A percentile compares a stretch with the other conserved stretches of the same genome.
Evolutionary conservation across 1,284 basidiomycete genomes (phyloP).

Genomic region (Pyrrhoderma noxium): DNA sequence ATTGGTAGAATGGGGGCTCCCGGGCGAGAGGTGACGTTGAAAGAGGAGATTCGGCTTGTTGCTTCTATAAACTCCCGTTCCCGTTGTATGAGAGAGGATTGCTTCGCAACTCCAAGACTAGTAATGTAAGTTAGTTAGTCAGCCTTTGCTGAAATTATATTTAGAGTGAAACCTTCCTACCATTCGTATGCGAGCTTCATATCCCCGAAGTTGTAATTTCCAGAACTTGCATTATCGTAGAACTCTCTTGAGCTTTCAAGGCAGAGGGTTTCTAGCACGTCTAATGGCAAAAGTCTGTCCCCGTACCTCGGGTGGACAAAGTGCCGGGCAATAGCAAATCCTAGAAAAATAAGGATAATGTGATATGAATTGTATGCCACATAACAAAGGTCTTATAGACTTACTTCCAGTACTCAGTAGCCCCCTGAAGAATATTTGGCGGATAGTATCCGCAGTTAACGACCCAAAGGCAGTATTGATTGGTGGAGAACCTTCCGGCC

Average conservation of each 20-base stretch:
- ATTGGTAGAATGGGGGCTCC: constrained; percentile 79
- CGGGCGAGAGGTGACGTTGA: constrained; percentile 68
- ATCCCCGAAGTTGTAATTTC: constrained; percentile 85
- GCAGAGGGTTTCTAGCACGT: constrained; percentile 69
- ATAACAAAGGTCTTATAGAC: constrained; percentile 30
- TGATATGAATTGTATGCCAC: neutral
- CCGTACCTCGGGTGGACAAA: constrained; percentile 51
- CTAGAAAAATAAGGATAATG: constrained; percentile 35
- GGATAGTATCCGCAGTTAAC: constrained; percentile 62
- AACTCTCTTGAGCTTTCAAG: constrained; percentile 78
- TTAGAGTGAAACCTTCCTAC: constrained; percentile 40
- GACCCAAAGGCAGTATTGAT: constrained; percentile 73
- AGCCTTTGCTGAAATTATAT: neutral
- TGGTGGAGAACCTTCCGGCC: constrained; percentile 48
- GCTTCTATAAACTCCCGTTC: constrained; percentile 94
- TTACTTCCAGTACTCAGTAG: constrained; percentile 79
- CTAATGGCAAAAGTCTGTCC: constrained; percentile 44
- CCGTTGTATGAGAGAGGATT: constrained; percentile 52
- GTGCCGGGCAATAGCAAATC: constrained; percentile 68
- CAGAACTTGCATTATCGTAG: constrained; percentile 87
- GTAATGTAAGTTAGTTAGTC: constrained; percentile 3
- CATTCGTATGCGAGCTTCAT: constrained; percentile 96
- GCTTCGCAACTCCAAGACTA: constrained; percentile 69
- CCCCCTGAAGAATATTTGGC: constrained; percentile 76
- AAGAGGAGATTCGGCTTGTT: constrained; percentile 78